phyloP scores from a whole-genome alignment of 2,329 filamentous ascomycete genomes.

The Aureobasidium sp. region DNA sequence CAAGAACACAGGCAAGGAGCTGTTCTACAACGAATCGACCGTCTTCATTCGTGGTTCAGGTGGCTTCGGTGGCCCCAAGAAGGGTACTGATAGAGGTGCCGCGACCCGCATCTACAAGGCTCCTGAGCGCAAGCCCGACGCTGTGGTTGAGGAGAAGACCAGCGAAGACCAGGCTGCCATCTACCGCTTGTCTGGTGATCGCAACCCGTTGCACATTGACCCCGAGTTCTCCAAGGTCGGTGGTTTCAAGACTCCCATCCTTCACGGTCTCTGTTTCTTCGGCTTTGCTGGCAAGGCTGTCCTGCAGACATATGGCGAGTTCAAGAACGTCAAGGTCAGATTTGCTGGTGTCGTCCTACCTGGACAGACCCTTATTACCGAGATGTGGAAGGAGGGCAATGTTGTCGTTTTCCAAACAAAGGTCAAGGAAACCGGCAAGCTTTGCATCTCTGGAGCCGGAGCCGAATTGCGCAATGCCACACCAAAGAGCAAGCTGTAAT shows the following conservation, averaged over 20 bases:
- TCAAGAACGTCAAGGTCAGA: conserved; percentile 86
- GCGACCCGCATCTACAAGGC: conserved; percentile 71
- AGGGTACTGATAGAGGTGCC: conserved; percentile 67
- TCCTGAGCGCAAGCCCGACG: conserved; percentile 68
- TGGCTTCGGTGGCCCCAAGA: conserved; percentile 77
- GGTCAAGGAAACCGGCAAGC: conserved; percentile 88
- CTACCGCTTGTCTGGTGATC: conserved; percentile 88
- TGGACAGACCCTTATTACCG: conserved; percentile 80
- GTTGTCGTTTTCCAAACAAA: conserved; percentile 76
- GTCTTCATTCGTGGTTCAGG: conserved; percentile 86
- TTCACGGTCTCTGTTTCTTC: conserved; percentile 95
- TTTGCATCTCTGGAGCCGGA: conserved; percentile 72
- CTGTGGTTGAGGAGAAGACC: conserved; percentile 76
- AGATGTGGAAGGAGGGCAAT: conserved; percentile 86
- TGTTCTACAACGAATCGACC: conserved; percentile 97
- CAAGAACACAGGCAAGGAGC: conserved; percentile 72
- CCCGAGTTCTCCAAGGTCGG: conserved; percentile 89
- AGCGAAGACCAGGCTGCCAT: conserved; percentile 85
- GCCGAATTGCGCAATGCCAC: conserved; percentile 56
- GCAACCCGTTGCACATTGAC: conserved; percentile 94
- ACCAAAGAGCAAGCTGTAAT: conserved; percentile 42
- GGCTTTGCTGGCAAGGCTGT: conserved; percentile 88
- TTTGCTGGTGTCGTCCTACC: conserved; percentile 81
- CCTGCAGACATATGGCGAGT: conserved; percentile 70
- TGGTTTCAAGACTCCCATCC: conserved; percentile 86